Evolutionary conservation across 164 flowering plant species (phyloP).

Genomic region (Vitis rotundifolia): DNA sequence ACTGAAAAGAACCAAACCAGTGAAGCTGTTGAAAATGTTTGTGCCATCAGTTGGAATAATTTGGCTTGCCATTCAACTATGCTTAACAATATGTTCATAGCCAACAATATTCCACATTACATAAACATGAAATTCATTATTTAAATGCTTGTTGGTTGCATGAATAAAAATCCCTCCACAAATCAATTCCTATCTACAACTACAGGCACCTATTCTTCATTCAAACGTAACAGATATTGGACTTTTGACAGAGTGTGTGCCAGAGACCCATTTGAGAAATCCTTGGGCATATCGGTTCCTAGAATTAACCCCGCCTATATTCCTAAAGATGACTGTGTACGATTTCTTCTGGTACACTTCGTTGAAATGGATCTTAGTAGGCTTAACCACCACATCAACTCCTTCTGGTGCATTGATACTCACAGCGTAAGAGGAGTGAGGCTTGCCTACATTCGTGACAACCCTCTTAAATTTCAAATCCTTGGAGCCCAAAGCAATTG

Average conservation of each 20-base stretch:
- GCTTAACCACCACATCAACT: slow-evolving; percentile 16
- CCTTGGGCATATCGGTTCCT: slow-evolving; percentile 16
- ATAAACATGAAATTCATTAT: no score
- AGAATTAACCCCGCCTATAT: neutral
- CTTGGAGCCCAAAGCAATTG: slow-evolving; percentile 21
- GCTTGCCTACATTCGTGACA: slow-evolving; percentile 43
- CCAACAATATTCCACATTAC: no score
- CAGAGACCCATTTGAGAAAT: slow-evolving; percentile 34
- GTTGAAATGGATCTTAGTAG: slow-evolving; percentile 12
- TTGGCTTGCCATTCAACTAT: no score
- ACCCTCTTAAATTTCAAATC: slow-evolving; percentile 30
- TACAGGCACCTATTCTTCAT: neutral
- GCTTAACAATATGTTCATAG: no score
- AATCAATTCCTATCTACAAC: no score
- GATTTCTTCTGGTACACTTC: slow-evolving; percentile 23
- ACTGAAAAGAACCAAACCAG: no score
- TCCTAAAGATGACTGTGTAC: slow-evolving; percentile 25
- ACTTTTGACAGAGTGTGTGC: slow-evolving; percentile 27
- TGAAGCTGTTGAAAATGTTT: no score
- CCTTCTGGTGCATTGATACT: slow-evolving; percentile 12
- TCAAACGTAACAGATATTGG: slow-evolving; percentile 27
- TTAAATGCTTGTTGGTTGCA: no score
- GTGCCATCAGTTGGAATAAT: no score
- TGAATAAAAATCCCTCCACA: no score
- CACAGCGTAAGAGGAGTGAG: slow-evolving; percentile 17